Evolutionary conservation across 352 stramenopile genomes (phyloP).

Genomic region (Globisporangium spinosum): DNA sequence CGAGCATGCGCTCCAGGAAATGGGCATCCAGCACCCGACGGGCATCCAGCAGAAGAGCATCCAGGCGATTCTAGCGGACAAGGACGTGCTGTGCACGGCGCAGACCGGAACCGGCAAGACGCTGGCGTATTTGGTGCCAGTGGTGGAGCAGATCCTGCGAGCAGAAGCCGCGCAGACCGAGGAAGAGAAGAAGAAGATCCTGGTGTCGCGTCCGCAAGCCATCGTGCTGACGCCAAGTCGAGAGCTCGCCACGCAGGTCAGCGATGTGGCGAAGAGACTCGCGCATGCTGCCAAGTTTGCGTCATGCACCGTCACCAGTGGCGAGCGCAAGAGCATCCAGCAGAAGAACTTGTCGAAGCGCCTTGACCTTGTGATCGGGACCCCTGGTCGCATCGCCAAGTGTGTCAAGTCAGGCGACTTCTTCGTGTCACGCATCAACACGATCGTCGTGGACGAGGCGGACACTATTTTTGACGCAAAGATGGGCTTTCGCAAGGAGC

Average conservation of each 20-base stretch:
- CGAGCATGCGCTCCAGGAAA: conserved; percentile 41
- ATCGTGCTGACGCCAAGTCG: conserved; percentile 63
- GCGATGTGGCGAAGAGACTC: conserved; percentile 58
- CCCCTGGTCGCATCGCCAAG: conserved; percentile 67
- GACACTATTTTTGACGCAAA: conserved; percentile 81
- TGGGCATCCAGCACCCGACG: conserved; percentile 42
- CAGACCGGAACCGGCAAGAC: conserved; percentile 73
- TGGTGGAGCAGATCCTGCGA: conserved; percentile 50
- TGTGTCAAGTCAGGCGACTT: conserved; percentile 69
- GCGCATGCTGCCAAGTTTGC: conserved; percentile 69
- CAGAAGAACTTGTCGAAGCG: conserved; percentile 39
- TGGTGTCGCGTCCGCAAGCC: conserved; percentile 39
- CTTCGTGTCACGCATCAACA: conserved; percentile 70
- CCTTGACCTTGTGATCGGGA: conserved; percentile 75
- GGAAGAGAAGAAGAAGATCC: conserved; percentile 21
- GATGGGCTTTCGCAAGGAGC: conserved; percentile 73
- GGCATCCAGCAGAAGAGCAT: conserved; percentile 59
- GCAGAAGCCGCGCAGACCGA: conserved; percentile 25
- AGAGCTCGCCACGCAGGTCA: conserved; percentile 66
- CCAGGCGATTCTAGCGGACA: conserved; percentile 34
- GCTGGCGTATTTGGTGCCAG: conserved; percentile 53
- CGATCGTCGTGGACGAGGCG: conserved; percentile 72
- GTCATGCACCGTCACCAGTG: conserved; percentile 57
- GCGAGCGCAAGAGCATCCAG: conserved; percentile 68
- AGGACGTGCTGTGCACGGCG: conserved; percentile 46